Percentiles rank a stretch among this genome's conserved stretches.
phyloP scores from a whole-genome alignment of 1,284 basidiomycete genomes.

The Afroboletus lepidellus region DNA sequence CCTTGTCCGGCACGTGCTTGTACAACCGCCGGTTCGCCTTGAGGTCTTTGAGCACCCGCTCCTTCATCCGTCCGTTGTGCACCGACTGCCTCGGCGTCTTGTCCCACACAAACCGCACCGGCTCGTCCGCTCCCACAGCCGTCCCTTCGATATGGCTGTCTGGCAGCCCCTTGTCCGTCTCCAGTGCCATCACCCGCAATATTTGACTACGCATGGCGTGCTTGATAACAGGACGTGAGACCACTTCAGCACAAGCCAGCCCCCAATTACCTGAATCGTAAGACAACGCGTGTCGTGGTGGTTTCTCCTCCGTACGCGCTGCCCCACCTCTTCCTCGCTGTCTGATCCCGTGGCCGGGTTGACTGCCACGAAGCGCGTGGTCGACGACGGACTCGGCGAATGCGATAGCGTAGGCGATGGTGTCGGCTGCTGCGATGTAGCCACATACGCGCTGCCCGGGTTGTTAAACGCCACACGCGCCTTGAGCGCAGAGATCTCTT shows the following conservation, averaged over 20 bases:
- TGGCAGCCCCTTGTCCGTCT: constrained; percentile 56
- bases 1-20: constrained; percentile 58
- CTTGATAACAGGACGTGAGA: constrained; percentile 36
- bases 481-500: constrained; percentile 54
- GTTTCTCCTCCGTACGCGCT: constrained; percentile 45
- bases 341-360: constrained; percentile 28
- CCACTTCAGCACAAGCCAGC: not conserved
- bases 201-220: constrained; percentile 68
- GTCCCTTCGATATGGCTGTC: constrained; percentile 56
- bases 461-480: constrained; percentile 38
- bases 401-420: constrained; percentile 35
- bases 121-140: constrained; percentile 41
- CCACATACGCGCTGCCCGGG: constrained; percentile 21
- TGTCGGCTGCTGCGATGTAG: constrained; percentile 32
- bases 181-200: constrained; percentile 53
- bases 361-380: constrained; percentile 27
- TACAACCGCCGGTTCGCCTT: constrained; percentile 54
- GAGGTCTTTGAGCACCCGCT: constrained; percentile 56
- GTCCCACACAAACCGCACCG: constrained; percentile 73
- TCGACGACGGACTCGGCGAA: constrained; percentile 16
- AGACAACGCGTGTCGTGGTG: constrained; percentile 62
- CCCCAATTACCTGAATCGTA: constrained; percentile 56
- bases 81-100: constrained; percentile 69
- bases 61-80: constrained; percentile 70
- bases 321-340: constrained; percentile 40